phyloP scores from a whole-genome alignment of 306 rosid species.

The Biancaea sappan region DNA sequence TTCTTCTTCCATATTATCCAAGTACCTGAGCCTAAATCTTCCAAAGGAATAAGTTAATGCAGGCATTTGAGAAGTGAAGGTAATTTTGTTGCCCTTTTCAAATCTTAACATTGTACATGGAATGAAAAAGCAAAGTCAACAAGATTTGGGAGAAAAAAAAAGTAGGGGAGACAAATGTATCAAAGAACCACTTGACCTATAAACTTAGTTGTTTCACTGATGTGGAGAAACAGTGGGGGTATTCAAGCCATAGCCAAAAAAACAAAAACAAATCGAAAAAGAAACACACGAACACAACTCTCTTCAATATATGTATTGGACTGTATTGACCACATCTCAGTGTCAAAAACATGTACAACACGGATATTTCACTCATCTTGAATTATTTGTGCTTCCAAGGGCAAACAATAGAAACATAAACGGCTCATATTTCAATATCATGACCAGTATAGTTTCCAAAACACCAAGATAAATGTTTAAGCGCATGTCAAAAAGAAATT shows the following conservation, averaged over 20 bases:
- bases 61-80: background rate
- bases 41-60: conserved; percentile 3
- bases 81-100: background rate
- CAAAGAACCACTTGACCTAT: conserved; percentile 2
- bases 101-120: background rate
- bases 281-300: background rate
- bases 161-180: background rate
- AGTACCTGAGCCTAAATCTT: background rate
- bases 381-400: background rate
- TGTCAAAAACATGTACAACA: background rate
- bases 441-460: background rate
- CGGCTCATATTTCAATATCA: background rate
- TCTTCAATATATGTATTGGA: background rate
- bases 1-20: conserved; percentile 42
- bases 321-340: background rate
- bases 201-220: background rate
- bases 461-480: background rate
- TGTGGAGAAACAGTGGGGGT: no score
- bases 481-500: background rate
- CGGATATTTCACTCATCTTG: background rate
- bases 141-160: background rate
- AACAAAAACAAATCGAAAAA: background rate
- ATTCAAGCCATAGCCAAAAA: background rate
- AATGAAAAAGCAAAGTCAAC: conserved; percentile 26
- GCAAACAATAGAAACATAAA: background rate